phyloP scores from a whole-genome alignment of 2,329 filamentous ascomycete genomes.

The Botrytis fabae region DNA sequence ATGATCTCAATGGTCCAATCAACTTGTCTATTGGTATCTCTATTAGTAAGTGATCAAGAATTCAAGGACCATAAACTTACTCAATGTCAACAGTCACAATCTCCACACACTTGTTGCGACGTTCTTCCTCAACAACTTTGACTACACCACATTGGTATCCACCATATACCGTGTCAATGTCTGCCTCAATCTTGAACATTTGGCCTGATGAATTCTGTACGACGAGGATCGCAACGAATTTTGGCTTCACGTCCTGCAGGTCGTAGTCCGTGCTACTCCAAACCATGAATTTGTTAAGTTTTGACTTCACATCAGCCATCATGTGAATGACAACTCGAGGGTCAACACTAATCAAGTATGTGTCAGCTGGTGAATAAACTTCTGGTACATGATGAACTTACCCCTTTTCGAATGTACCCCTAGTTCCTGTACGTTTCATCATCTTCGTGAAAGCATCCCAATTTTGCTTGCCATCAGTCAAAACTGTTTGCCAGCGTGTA shows the following conservation, averaged over 20 bases:
- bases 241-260: slow-evolving; percentile 30
- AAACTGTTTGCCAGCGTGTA: slow-evolving; percentile 28
- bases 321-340: slow-evolving; percentile 28
- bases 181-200: slow-evolving; percentile 35
- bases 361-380: slow-evolving; percentile 1
- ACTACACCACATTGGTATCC: slow-evolving; percentile 35
- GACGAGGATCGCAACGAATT: slow-evolving; percentile 34
- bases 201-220: slow-evolving; percentile 29
- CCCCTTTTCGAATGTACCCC: slow-evolving; percentile 36
- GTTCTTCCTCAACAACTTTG: slow-evolving; percentile 31
- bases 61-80: slow-evolving; percentile 16
- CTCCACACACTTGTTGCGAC: slow-evolving; percentile 34
- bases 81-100: slow-evolving; percentile 36
- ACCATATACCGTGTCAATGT: slow-evolving; percentile 32
- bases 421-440: slow-evolving; percentile 33
- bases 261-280: slow-evolving; percentile 13
- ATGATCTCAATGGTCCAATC: slow-evolving; percentile 40
- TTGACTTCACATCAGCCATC: slow-evolving; percentile 27
- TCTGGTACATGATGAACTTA: slow-evolving; percentile 28
- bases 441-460: slow-evolving; percentile 36
- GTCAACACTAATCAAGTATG: slow-evolving; percentile 23
- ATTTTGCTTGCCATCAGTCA: slow-evolving; percentile 25
- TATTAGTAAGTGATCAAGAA: slow-evolving; percentile 6
- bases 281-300: slow-evolving; percentile 29
- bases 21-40: slow-evolving; percentile 29